Evolutionary conservation across 371 early-diverging fungal genomes (phyloP), one percentile per base, ranked within the genome.

Genomic region (Circinella minor): DNA sequence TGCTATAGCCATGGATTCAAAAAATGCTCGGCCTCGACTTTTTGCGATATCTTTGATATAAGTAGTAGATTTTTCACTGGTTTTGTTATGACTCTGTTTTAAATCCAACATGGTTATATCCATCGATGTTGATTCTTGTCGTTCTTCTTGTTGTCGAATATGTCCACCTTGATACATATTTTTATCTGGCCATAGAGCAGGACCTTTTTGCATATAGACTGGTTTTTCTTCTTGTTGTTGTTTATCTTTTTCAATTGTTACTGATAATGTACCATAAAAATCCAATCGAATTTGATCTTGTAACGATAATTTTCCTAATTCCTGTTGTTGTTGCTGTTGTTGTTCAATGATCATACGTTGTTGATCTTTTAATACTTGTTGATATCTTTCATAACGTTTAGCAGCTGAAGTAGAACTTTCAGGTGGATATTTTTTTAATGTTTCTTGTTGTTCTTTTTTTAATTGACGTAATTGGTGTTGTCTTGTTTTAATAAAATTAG

Each of bases 151-250:
- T 70, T 70, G 69, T 18, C 39, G 62, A 46, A 59, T 20, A 39
- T 70, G 70, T 6, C 70, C 70, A 18, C 70, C 70, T 36, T 51
- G 27, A 61, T 49, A 70, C 54, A 65, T 27, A 8, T 3, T 14
- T 3, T 38, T 48, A 37, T 70, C 66, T 9, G 70, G 70, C 70
- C 70, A 70, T 17, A 65, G 34, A 8, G 63, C 47, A 27, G 63
- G 43, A 13, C 60, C 37, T 20, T 43, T 43, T 15, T 43, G 37
- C 10, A 8, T 43, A 27, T 43, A 63, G 0, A 39, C 34, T 17
- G 65, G 65, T 14, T 47, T 15, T 36, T 8, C 17, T 4, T 65
- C 34, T 3, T 18, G 20, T 34, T 18, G 20, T 34, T 57, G 57
- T n/a, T 57, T 20, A 8, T 57, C n/a, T 14, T 57, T 6, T n/a